phyloP scores from a whole-genome alignment of 768 basidiomycete species.

The Amanita jacksonii region DNA sequence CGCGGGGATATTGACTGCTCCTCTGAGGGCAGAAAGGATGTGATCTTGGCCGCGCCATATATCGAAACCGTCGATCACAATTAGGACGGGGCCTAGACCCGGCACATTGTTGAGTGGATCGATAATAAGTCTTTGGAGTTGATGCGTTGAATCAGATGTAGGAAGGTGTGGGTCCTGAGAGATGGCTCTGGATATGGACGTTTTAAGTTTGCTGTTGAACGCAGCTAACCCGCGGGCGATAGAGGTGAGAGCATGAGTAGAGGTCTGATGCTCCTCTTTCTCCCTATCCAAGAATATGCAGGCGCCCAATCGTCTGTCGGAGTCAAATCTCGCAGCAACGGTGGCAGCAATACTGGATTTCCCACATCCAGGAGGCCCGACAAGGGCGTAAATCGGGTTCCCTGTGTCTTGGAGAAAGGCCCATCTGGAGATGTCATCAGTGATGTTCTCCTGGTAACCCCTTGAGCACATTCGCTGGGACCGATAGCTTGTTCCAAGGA shows the following conservation, averaged over 20 bases:
- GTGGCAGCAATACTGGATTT: conserved; percentile 23
- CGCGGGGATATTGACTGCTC: conserved; percentile 11
- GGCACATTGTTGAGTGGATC: conserved; percentile 15
- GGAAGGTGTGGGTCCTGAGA: conserved; percentile 1
- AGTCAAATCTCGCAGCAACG: conserved; percentile 18
- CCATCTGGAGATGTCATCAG: conserved; percentile 15
- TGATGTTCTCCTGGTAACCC: conserved; percentile 8
- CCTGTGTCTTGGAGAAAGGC: conserved; percentile 9
- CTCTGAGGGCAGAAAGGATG: not conserved
- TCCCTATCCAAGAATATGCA: conserved; percentile 19
- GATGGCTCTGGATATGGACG: conserved; percentile 5
- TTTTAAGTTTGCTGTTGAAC: conserved; percentile 14
- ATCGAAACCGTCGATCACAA: conserved; percentile 27
- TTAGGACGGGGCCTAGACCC: conserved; percentile 20
- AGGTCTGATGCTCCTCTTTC: conserved; percentile 12
- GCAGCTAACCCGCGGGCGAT: conserved; percentile 23
- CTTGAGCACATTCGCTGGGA: conserved; percentile 4
- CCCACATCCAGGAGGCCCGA: conserved; percentile 20
- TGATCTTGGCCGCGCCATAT: conserved; percentile 14
- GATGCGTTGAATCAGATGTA: conserved; percentile 9
- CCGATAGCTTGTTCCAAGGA: conserved; percentile 9
- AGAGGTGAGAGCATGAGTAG: conserved; percentile 21
- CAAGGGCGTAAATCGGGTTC: conserved; percentile 17
- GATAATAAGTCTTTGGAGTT: conserved; percentile 20
- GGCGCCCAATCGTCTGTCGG: conserved; percentile 20